A percentile compares a stretch with the other conserved stretches of the same genome.
These are phyloP conservation scores for Cupressus sempervirens DNA, from an alignment of 75 land plant genomes.

Conservation along the genomic window DNA sequence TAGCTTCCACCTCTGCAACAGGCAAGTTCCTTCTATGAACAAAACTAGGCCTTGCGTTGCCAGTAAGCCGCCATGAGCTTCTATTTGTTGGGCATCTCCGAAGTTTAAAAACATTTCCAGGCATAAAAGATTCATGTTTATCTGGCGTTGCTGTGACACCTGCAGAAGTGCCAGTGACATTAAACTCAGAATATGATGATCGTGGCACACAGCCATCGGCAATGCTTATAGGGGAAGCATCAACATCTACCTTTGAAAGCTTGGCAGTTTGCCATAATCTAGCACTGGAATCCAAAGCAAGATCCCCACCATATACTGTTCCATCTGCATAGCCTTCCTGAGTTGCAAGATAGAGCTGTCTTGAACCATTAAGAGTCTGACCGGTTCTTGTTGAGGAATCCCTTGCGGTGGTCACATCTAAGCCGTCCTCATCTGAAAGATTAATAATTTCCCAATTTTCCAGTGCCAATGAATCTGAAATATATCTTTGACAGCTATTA, in stretches of 20 bases:
- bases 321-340: conserved; percentile 4
- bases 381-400: not conserved
- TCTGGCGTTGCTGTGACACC: conserved; percentile 5
- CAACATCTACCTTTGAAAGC: conserved; percentile 13
- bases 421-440: not conserved
- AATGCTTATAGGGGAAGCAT: conserved; percentile 14
- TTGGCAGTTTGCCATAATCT: not conserved
- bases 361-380: not conserved
- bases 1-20: conserved; percentile 11
- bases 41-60: conserved; percentile 8
- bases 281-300: conserved; percentile 8
- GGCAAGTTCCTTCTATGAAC: not conserved
- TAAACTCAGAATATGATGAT: conserved; percentile 1
- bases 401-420: not conserved
- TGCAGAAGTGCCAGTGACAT: conserved; percentile 25
- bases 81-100: conserved; percentile 10
- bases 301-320: conserved; percentile 9
- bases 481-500: conserved; percentile 16
- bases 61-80: conserved; percentile 8
- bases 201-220: conserved; percentile 18
- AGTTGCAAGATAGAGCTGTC: not conserved
- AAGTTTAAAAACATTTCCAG: conserved; percentile 7
- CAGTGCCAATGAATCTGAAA: not conserved
- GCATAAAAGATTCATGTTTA: not conserved
- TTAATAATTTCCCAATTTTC: conserved; percentile 5